Evolutionary conservation across 345 rosid species (phyloP).

Genomic region (Cardamine chenopodiifolia): DNA sequence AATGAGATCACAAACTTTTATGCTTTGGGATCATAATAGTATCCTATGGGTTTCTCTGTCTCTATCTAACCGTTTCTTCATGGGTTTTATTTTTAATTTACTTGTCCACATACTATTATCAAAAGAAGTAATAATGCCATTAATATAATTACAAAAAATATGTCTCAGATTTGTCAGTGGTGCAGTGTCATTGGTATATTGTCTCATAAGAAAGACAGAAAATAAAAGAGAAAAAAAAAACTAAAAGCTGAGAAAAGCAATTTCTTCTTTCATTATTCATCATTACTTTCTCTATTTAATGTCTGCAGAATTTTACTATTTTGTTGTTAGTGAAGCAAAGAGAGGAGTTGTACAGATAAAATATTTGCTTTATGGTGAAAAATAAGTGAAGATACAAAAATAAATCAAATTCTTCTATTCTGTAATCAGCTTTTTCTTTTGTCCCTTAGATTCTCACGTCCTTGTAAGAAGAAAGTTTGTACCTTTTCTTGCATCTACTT

Average conservation of each 20-base stretch:
- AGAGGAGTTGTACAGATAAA: slow-evolving; percentile 29
- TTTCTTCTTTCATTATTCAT: slow-evolving; percentile 45
- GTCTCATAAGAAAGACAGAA: slow-evolving; percentile 43
- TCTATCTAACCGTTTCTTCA: slow-evolving; percentile 42
- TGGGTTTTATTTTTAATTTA: slow-evolving; percentile 32
- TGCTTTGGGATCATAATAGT: slow-evolving; percentile 46
- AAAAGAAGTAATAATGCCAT: slow-evolving; percentile 34
- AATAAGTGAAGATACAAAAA: slow-evolving; percentile 26
- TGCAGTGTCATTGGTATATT: slow-evolving; percentile 51
- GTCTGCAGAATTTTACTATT: slow-evolving; percentile 43
- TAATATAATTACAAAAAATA: slow-evolving; percentile 34
- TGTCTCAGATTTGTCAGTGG: slow-evolving; percentile 49
- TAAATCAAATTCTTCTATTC: slow-evolving; percentile 32
- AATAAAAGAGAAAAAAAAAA: slow-evolving; percentile 20
- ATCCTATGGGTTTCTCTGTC: slow-evolving; percentile 46
- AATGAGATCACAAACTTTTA: slow-evolving; percentile 43
- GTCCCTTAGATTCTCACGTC: slow-evolving; percentile 80
- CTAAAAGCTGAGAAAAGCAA: slow-evolving; percentile 65
- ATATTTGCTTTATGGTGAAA: slow-evolving; percentile 22
- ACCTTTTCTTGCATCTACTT: slow-evolving; percentile 43
- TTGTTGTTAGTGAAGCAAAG: slow-evolving; percentile 44
- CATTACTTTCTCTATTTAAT: slow-evolving; percentile 40
- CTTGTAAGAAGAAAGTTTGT: slow-evolving; percentile 51
- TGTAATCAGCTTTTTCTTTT: slow-evolving; percentile 42
- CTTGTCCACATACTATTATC: slow-evolving; percentile 20